These are phyloP conservation scores for Yamadazyma epiphylla DNA, from an alignment of 1,139 yeast genomes.

Conservation along the genomic window DNA sequence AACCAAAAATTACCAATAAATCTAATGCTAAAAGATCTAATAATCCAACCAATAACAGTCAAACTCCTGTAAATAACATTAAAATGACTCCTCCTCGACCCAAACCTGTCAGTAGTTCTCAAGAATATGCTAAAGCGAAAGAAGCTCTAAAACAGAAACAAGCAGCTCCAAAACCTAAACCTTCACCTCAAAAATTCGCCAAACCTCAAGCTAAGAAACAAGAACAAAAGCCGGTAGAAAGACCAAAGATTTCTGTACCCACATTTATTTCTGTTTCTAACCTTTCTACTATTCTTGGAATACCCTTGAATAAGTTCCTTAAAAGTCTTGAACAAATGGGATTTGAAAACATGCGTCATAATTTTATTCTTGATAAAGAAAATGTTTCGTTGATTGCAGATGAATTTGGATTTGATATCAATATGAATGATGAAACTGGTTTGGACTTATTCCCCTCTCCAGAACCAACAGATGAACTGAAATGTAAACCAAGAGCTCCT, in stretches of 20 bases:
- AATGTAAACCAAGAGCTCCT: conserved; percentile 74
- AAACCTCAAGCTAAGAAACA: conserved; percentile 1
- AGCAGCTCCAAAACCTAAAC: conserved; percentile 1
- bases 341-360: conserved; percentile 69
- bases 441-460: conserved; percentile 58
- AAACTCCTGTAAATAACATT: not conserved
- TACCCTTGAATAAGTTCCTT: conserved; percentile 59
- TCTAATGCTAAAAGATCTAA: too few relatives aligned
- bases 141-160: conserved; percentile 14
- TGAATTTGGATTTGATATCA: conserved; percentile 75
- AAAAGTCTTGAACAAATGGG: conserved; percentile 65
- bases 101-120: not conserved
- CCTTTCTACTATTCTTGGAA: conserved; percentile 65
- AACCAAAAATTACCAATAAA: not conserved
- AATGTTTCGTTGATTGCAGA: conserved; percentile 84
- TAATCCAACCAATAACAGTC: not conserved
- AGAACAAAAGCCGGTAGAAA: conserved; percentile 9
- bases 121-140: conserved; percentile 12
- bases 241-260: conserved; percentile 54
- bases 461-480: conserved; percentile 28
- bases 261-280: conserved; percentile 72
- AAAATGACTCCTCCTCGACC: not conserved
- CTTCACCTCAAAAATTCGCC: not conserved
- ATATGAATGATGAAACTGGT: conserved; percentile 55
- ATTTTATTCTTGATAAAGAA: conserved; percentile 80